Conservation (phyloP, 768 basidiomycete species). For the Collybiopsis confluens region DNA sequence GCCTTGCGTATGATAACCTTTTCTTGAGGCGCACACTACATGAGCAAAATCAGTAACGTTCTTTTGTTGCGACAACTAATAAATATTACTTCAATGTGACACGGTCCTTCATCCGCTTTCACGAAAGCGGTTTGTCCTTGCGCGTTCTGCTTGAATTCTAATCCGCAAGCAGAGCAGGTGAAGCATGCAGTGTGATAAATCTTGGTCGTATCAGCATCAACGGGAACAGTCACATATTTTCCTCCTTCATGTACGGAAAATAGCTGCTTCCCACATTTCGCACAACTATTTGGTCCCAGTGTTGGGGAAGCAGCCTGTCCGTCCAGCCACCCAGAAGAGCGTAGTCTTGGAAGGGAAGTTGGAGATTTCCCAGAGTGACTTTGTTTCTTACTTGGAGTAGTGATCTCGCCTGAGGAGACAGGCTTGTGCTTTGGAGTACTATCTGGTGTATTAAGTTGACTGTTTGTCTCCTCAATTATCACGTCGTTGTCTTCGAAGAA, state of each 20-base stretch:
- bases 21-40: constrained; percentile 41
- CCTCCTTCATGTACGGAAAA: constrained; percentile 56
- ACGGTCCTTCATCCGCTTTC: constrained; percentile 57
- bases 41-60: neutral
- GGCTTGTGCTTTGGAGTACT: constrained; percentile 25
- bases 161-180: constrained; percentile 62
- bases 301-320: constrained; percentile 9
- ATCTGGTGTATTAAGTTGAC: constrained; percentile 28
- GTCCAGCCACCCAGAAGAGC: neutral
- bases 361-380: neutral
- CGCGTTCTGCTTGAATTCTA: constrained; percentile 55
- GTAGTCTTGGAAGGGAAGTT: neutral
- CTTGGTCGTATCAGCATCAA: constrained; percentile 43
- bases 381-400: constrained; percentile 1
- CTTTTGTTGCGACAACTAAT: neutral
- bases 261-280: constrained; percentile 54
- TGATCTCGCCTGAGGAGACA: constrained; percentile 10
- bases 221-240: constrained; percentile 70
- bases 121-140: constrained; percentile 72
- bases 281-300: constrained; percentile 47
- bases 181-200: constrained; percentile 77
- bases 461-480: constrained; percentile 27
- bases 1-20: constrained; percentile 36
- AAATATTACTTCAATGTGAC: constrained; percentile 56
- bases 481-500: constrained; percentile 23